Evolutionary conservation across 2,329 filamentous ascomycete genomes (phyloP), one percentile per base, ranked within the genome.

Genomic region (Ophiostoma ulmi): DNA sequence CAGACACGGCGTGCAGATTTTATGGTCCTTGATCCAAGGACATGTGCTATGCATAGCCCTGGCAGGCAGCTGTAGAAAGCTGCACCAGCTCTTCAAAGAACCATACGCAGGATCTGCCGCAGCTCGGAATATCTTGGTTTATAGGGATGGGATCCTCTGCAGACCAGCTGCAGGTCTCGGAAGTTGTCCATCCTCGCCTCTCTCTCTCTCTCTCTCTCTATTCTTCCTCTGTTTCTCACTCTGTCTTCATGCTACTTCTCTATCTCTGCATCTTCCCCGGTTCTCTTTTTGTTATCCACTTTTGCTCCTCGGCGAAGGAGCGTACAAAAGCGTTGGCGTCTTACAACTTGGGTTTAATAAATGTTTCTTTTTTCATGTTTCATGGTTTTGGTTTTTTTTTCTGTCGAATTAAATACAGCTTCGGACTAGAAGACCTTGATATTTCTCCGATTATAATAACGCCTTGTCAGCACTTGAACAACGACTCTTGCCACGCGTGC

Each of bases 251-350:
- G 13, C 6, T 20, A 20, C 31, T 38, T 22, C 31, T 20, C 14
- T 7, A 17, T 38, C 17, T 8, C 4, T 36, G 31, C 31, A 64
- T 64, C 35, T 64, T 35, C 31, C 61, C 8, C 35, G 26, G 26
- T 64, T 38, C 31, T 64, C 61, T 64, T 64, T 36, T 64, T n/a
- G 31, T 36, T 20, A 35, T 64, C 61, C 26, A 36, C 35, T 64
- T 41, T 39, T 17, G 38, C 65, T 67, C n/a, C 38, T 67, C 52
- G 52, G n/a, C 52, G 52, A 58, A 26, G 52, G 52, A 58, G 52
- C 52, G n/a, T 58, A 58, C 52, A 58, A 58, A 58, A 58, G 20
- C 52, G 52, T 22, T 58, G 52, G 52, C 52, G 52, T 58, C 7
- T 26, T 58, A 58, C 52, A 58, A 14, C 22, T 14, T 31, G 52